These are phyloP conservation scores for Fusarium hainanense DNA, from an alignment of 2,329 filamentous ascomycete species.

Conservation along the genomic window DNA sequence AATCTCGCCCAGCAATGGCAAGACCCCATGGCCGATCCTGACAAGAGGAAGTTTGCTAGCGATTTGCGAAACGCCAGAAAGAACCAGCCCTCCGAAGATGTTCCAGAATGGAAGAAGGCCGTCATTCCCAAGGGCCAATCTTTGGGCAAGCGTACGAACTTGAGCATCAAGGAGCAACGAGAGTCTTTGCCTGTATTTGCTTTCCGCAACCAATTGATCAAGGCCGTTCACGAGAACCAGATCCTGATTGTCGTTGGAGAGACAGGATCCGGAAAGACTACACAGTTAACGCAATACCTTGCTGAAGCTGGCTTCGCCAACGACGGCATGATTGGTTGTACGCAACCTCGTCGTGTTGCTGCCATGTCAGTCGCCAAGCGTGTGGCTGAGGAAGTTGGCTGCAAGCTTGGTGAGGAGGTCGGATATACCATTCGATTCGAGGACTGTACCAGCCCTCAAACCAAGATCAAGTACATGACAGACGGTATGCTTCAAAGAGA, in stretches of 20 bases:
- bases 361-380: slow-evolving; percentile 98
- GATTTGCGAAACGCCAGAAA: slow-evolving; percentile 79
- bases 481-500: slow-evolving; percentile 98
- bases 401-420: slow-evolving; percentile 88
- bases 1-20: slow-evolving; percentile 94
- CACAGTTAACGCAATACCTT: slow-evolving; percentile 93
- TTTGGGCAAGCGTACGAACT: slow-evolving; percentile 84
- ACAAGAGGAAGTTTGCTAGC: slow-evolving; percentile 87
- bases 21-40: slow-evolving; percentile 91
- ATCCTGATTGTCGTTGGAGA: slow-evolving; percentile 96
- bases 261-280: slow-evolving; percentile 97
- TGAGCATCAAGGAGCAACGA: slow-evolving; percentile 95
- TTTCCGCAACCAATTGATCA: slow-evolving; percentile 87
- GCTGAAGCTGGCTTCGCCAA: slow-evolving; percentile 92
- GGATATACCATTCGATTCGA: slow-evolving; percentile 99
- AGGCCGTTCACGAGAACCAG: slow-evolving; percentile 88
- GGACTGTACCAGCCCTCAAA: slow-evolving; percentile 87
- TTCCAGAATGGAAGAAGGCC: slow-evolving; percentile 93
- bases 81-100: slow-evolving; percentile 70
- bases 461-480: slow-evolving; percentile 99
- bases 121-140: slow-evolving; percentile 83
- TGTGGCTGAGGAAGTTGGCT: slow-evolving; percentile 95
- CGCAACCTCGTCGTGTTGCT: slow-evolving; percentile 94
- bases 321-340: slow-evolving; percentile 91
- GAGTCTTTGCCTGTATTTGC: slow-evolving; percentile 89